Percentiles rank a stretch among this genome's conserved stretches.
These are phyloP conservation scores for Chalciporus piperatus DNA, from an alignment of 768 basidiomycete genomes.

Conservation along the genomic window DNA sequence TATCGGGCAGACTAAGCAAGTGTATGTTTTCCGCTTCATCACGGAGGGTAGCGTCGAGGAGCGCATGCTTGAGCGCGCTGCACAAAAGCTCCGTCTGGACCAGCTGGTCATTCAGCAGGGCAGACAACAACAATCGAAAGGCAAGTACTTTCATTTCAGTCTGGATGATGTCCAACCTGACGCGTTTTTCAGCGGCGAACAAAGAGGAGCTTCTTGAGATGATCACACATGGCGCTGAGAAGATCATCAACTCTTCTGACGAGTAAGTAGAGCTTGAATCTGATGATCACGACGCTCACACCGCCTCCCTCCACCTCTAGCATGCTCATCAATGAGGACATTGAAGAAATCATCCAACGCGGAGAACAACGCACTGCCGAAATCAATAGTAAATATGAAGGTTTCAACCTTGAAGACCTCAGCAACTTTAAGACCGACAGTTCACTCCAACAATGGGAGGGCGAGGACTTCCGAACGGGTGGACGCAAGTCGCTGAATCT, in stretches of 20 bases:
- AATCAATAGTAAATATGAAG: conserved; percentile 90
- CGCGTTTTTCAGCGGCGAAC: conserved; percentile 60
- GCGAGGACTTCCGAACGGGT: conserved; percentile 82
- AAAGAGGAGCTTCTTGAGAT: conserved; percentile 98
- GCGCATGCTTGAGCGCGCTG: conserved; percentile 90
- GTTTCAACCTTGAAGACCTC: conserved; percentile 87
- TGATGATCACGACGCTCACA: not conserved
- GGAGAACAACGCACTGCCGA: conserved; percentile 90
- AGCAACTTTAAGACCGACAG: conserved; percentile 97
- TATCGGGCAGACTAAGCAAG: conserved; percentile 96
- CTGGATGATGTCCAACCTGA: not conserved
- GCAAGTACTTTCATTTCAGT: conserved; percentile 34
- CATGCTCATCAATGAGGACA: conserved; percentile 79
- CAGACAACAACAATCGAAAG: conserved; percentile 76
- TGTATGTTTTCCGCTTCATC: conserved; percentile 95
- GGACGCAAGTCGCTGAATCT: conserved; percentile 74
- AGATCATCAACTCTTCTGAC: conserved; percentile 82
- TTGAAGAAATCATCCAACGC: conserved; percentile 87
- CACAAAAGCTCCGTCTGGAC: conserved; percentile 92
- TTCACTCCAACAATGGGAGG: conserved; percentile 92
- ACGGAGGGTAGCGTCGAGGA: conserved; percentile 96
- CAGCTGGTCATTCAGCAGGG: conserved; percentile 98
- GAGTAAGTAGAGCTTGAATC: conserved; percentile 46
- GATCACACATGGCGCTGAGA: conserved; percentile 97
- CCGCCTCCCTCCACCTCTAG: conserved; percentile 34